These are phyloP conservation scores for Aspergillus pseudoviridinutans DNA, from an alignment of 2,329 filamentous ascomycete genomes.

Conservation along the genomic window DNA sequence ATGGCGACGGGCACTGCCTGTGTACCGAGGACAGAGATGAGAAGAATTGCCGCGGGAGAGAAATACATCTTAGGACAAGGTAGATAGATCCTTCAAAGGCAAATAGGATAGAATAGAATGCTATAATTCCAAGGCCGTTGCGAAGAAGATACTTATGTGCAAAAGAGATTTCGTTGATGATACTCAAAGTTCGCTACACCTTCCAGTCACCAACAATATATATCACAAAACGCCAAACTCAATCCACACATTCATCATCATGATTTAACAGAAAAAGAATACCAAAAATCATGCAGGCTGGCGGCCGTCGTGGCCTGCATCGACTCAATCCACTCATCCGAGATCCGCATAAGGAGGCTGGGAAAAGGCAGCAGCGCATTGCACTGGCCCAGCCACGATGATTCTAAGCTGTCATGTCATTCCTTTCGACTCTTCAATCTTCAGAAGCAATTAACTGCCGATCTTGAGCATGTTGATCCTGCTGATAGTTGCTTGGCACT, in stretches of 20 bases:
- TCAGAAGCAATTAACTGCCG: background rate
- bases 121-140: background rate
- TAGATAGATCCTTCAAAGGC: conserved; percentile 1
- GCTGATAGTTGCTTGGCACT: background rate
- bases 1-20: conserved; percentile 27
- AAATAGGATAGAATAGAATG: background rate
- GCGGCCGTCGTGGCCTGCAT: background rate
- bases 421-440: background rate
- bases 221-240: background rate
- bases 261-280: background rate
- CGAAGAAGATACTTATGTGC: background rate
- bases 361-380: background rate
- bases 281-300: background rate
- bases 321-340: background rate
- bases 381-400: conserved; percentile 2
- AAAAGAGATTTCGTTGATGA: background rate
- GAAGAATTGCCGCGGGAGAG: conserved; percentile 19
- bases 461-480: background rate
- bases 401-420: background rate
- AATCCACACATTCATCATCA: background rate
- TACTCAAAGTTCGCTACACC: background rate
- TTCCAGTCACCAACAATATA: background rate
- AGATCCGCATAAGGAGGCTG: conserved; percentile 2
- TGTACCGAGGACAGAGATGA: conserved; percentile 25
- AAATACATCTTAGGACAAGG: conserved; percentile 25